Base-by-base conservation (phyloP, 768 basidiomycete species). In the Amanita thiersii region DNA sequence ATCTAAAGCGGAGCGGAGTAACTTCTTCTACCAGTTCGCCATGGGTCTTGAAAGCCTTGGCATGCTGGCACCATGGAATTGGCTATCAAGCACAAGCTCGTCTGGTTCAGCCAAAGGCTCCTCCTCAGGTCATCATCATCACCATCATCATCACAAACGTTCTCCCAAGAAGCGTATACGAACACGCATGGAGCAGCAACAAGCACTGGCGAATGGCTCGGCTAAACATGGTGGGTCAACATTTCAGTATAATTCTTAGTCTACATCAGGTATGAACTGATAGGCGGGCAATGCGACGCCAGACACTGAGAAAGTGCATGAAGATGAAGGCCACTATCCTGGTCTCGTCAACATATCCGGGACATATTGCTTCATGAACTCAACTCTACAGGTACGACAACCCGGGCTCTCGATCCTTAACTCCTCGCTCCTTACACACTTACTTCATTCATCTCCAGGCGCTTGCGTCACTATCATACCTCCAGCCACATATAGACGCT, bases 351-450 rank as follows among this genome's bases (percentile, higher is more conserved):
- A 97, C 54, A 83, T 93, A 26, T 93, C 91, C 6, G 93, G 93
- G 8, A 94, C 91, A 39, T 87, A 94, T 50, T 97, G 94, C 56
- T 98, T 96, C 68, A 87, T 97, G 81, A 94, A 98, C 58, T 92
- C 94, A 9, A 91, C 91, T 2, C 66, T 97, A 7, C 94, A 97
- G 75, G 88, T 76, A 52, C 56, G 57, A 54, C 29, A 28, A 36
- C 29, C 26, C 44, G 36, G 28, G 32, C 44, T 40, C 36, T 29
- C 23, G 28, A 12, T 33, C 25, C 39, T 33, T 31, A 42, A 24
- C 15, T 8, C 38, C 21, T 31, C 14, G n/a, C 34, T 21, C 19
- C 11, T 26, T 36, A 28, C 33, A 23, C 24, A 35, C 34, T 38
- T 52, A 39, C 46, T 50, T 58, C 28, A 52, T 40, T n/a, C 4